Conservation (phyloP, 164 flowering plant genomes). For the Brasenia schreberi region DNA sequence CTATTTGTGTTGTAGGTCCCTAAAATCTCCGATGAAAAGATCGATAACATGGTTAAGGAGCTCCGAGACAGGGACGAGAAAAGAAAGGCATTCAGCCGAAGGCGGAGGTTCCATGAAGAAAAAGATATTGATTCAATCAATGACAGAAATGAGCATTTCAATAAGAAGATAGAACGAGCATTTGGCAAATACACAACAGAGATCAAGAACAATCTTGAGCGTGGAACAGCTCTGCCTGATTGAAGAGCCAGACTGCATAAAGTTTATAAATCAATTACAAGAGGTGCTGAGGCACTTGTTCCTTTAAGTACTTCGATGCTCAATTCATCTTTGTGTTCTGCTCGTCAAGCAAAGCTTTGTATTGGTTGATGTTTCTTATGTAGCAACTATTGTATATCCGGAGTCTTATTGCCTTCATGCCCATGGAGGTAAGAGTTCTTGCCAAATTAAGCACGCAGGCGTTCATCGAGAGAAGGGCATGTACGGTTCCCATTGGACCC, state of each 20-base stretch:
- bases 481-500: no score
- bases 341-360: no score
- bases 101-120: conserved; percentile 87
- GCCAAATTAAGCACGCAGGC: no score
- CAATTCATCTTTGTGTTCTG: no score
- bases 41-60: conserved; percentile 87
- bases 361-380: no score
- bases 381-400: no score
- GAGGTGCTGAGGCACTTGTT: no score
- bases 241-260: conserved; percentile 11
- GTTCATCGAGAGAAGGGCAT: no score
- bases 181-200: conserved; percentile 94
- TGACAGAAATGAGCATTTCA: conserved; percentile 97
- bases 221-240: conserved; percentile 97
- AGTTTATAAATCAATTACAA: no score
- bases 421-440: no score
- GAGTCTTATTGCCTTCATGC: no score
- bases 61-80: conserved; percentile 70
- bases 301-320: no score
- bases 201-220: conserved; percentile 94
- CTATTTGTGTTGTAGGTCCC: conserved; percentile 39
- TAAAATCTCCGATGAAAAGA: conserved; percentile 65
- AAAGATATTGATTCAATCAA: conserved; percentile 97
- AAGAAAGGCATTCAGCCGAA: conserved; percentile 67
- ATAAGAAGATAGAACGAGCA: conserved; percentile 97